Evolutionary conservation across 2,329 filamentous ascomycete species (phyloP), one percentile per base, ranked within the genome.

Genomic region (Penicillium sp.): DNA sequence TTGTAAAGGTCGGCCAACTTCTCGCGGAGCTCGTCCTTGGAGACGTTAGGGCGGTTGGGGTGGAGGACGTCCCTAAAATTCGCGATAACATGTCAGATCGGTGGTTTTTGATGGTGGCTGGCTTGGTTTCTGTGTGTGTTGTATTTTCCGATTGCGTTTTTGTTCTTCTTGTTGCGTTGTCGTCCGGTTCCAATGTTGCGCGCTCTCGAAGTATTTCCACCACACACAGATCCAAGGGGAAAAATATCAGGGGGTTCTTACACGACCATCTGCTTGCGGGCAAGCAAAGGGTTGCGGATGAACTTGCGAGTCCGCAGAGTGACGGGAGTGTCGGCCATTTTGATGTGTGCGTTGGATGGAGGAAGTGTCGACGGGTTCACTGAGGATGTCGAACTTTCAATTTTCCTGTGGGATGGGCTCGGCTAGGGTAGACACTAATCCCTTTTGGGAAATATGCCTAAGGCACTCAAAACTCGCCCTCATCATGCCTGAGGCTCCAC

Each of bases 221-320:
- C 42, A 57, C 50, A 57, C 50, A 51, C 53, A 54, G 42, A 49
- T 54, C 44, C 59, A 60, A 45, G 31, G 51, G 53, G 55, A 47
- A 45, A 48, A 56, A 57, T 41, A 36, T 39, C 40, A 53, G 57
- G 62, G 56, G 50, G 57, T 62, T 88, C 89, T 87, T 91, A 97
- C 93, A 97, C 90, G 82, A 97, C 93, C 91, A 97, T 96, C 88
- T 97, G 93, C 87, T 96, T 96, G 80, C 93, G 90, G 79, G 89
- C 91, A 78, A 99, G 88, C 77, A 99, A 91, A 80, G 94, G 90
- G 88, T 99, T 99, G 85, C 92, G 91, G 83, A 97, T 95, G 90
- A 99, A 99, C 86, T 97, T 97, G 90, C 94, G 93, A 82, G 94
- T 99, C 84, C 94, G 87, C 83, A 92, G 82, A 74, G 88, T 92